phyloP scores from a whole-genome alignment of 352 stramenopile genomes.

The Phytophthora sp. region DNA sequence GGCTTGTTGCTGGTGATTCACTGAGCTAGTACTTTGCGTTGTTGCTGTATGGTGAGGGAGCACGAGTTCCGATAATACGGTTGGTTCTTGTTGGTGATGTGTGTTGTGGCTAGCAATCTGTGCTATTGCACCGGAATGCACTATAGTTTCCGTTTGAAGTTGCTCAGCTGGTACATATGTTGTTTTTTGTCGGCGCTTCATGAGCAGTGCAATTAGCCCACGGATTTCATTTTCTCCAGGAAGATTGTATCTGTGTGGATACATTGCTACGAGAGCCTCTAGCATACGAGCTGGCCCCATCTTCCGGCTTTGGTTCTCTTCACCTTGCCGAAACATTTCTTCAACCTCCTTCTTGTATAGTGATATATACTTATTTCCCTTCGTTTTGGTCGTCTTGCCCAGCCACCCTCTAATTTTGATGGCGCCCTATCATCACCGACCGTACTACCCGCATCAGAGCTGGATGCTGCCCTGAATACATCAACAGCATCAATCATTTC shows the following conservation, averaged over 20 bases:
- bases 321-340: constrained; percentile 4
- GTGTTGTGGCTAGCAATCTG: no score
- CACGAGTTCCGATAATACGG: no score
- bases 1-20: no score
- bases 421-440: no score
- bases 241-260: constrained; percentile 2
- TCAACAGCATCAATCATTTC: no score
- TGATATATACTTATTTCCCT: not conserved
- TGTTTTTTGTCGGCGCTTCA: not conserved
- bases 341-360: constrained; percentile 1
- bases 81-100: no score
- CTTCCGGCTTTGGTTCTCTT: constrained; percentile 3
- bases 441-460: no score
- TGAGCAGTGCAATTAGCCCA: not conserved
- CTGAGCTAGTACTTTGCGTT: no score
- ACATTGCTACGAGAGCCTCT: not conserved
- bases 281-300: constrained; percentile 1
- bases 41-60: no score
- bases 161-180: not conserved
- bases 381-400: constrained; percentile 5
- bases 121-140: no score
- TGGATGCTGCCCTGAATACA: no score
- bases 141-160: not conserved
- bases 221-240: constrained; percentile 3
- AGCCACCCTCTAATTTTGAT: not conserved